Conservation (phyloP, 2,329 filamentous ascomycete species). For the Amylocarpus encephaloides region DNA sequence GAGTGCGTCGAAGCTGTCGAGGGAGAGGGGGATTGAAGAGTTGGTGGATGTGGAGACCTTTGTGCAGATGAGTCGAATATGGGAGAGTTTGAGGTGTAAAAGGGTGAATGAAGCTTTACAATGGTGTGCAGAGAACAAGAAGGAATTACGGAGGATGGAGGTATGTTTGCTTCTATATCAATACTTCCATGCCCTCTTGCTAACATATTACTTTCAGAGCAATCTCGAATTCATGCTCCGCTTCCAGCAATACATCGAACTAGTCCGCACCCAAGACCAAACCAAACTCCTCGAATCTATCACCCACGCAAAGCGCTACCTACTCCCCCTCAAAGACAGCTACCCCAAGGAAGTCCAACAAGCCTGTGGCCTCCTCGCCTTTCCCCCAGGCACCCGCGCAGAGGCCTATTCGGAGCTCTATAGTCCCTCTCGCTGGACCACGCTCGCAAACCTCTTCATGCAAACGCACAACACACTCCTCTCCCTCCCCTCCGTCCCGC, state of each 20-base stretch:
- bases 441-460: constrained; percentile 75
- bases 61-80: constrained; percentile 71
- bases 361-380: constrained; percentile 76
- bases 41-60: constrained; percentile 89
- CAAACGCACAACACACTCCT: constrained; percentile 82
- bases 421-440: constrained; percentile 63
- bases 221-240: constrained; percentile 90
- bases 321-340: constrained; percentile 62
- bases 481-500: constrained; percentile 71
- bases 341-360: constrained; percentile 63
- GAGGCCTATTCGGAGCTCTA: constrained; percentile 62
- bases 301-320: constrained; percentile 72
- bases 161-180: constrained; percentile 39
- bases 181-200: background rate
- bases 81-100: constrained; percentile 61
- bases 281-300: constrained; percentile 70
- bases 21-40: constrained; percentile 68
- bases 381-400: constrained; percentile 54
- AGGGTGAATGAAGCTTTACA: constrained; percentile 72
- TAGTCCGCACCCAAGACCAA: constrained; percentile 63
- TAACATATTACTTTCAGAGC: constrained; percentile 43
- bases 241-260: constrained; percentile 90
- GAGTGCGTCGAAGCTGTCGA: constrained; percentile 68
- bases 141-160: constrained; percentile 80
- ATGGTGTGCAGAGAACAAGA: constrained; percentile 93